These are phyloP conservation scores for Chenopodium album DNA, from an alignment of 148 eudicot species.

Conservation along the genomic window DNA sequence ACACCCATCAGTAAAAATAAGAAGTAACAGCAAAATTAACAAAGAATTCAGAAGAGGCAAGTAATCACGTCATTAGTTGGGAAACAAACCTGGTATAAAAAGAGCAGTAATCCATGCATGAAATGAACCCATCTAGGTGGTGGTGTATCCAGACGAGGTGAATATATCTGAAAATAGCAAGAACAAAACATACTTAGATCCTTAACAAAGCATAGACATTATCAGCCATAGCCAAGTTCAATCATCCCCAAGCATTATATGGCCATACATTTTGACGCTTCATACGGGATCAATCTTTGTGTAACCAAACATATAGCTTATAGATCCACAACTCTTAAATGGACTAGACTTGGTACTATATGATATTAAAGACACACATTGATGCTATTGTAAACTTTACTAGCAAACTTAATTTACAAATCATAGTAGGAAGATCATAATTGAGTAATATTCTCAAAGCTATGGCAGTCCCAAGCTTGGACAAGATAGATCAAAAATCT, in stretches of 20 bases:
- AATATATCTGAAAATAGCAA: slow-evolving; percentile 64
- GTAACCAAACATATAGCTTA: not conserved
- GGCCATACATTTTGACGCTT: too few relatives aligned
- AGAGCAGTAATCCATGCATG: slow-evolving; percentile 89
- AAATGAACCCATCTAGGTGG: slow-evolving; percentile 99
- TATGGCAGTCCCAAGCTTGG: too few relatives aligned
- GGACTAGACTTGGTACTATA: not conserved
- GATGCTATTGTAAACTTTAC: not conserved
- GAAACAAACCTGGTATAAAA: slow-evolving; percentile 83
- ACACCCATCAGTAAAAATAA: not conserved
- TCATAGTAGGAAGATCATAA: too few relatives aligned
- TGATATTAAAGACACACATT: not conserved
- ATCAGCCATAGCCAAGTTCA: not conserved
- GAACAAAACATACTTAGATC: not conserved
- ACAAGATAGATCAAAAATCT: too few relatives aligned
- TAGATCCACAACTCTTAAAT: not conserved
- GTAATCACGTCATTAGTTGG: not conserved
- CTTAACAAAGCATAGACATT: not conserved
- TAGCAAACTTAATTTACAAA: not conserved
- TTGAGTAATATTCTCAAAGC: too few relatives aligned
- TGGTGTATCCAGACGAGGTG: slow-evolving; percentile 88
- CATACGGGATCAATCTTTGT: too few relatives aligned
- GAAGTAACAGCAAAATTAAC: slow-evolving; percentile 5
- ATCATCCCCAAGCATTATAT: not conserved
- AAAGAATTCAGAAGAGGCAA: not conserved